Percentiles rank a stretch among this genome's conserved stretches.
Evolutionary conservation across 2,329 filamentous ascomycete species (phyloP).

Genomic region (Colletotrichum phormii): DNA sequence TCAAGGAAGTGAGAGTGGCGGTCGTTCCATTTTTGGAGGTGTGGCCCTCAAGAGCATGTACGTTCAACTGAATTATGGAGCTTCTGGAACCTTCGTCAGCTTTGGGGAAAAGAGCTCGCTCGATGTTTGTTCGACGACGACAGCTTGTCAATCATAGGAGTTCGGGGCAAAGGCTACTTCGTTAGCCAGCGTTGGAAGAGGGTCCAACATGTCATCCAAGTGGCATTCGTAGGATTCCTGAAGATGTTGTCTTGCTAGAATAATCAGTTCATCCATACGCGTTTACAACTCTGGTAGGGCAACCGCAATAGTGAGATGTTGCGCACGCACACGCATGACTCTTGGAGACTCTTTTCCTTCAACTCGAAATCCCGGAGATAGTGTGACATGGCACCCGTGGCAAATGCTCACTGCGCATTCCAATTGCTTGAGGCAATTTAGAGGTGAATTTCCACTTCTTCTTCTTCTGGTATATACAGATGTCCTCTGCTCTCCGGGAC

Average conservation of each 20-base stretch:
- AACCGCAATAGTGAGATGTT: background rate
- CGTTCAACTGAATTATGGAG: constrained; percentile 49
- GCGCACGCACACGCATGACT: background rate
- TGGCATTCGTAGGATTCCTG: background rate
- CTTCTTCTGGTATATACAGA: constrained; percentile 33
- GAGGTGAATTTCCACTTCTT: constrained; percentile 28
- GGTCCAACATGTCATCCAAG: background rate
- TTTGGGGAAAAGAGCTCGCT: constrained; percentile 23
- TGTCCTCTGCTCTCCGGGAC: constrained; percentile 1
- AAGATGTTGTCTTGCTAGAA: background rate
- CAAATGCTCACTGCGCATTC: background rate
- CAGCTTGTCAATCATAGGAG: background rate
- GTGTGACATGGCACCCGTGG: background rate
- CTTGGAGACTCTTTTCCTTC: background rate
- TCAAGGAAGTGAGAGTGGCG: constrained; percentile 63
- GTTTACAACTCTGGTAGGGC: background rate
- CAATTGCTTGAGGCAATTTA: constrained; percentile 6
- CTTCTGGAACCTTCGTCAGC: constrained; percentile 17
- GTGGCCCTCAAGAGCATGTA: constrained; percentile 83
- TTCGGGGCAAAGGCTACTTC: background rate
- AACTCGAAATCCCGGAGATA: background rate
- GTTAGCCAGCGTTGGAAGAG: background rate
- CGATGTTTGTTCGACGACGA: constrained; percentile 25
- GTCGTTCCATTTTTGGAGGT: constrained; percentile 79
- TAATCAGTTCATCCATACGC: background rate